Evolutionary conservation across 2,329 filamentous ascomycete genomes (phyloP).

Genomic region (Cercospora janseana): DNA sequence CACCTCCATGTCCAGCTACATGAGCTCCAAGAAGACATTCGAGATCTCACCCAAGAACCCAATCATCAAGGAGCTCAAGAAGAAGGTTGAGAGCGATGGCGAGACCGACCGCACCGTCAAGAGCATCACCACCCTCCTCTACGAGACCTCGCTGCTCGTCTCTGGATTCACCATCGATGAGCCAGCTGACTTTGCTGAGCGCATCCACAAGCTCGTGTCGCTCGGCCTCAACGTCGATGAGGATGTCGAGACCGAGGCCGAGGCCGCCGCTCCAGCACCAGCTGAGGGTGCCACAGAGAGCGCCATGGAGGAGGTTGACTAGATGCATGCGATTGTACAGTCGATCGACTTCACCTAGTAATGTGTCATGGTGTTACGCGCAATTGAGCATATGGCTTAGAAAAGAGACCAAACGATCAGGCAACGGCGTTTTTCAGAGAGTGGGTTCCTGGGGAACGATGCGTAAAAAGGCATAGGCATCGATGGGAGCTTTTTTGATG

Average conservation of each 20-base stretch:
- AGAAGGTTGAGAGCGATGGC: conserved; percentile 95
- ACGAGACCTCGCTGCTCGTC: conserved; percentile 97
- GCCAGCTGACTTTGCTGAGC: conserved; percentile 95
- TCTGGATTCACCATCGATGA: conserved; percentile 99
- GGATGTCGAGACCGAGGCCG: conserved; percentile 69
- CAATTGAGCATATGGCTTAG: conserved; percentile 23
- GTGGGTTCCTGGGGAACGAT: conserved; percentile 12
- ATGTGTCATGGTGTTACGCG: conserved; percentile 24
- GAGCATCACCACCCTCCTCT: conserved; percentile 96
- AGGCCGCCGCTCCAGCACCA: conserved; percentile 58
- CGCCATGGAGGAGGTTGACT: conserved; percentile 99
- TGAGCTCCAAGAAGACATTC: conserved; percentile 99
- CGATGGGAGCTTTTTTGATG: conserved; percentile 5
- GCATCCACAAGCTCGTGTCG: conserved; percentile 99
- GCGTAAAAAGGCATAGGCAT: conserved; percentile 19
- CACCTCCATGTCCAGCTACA: conserved; percentile 99
- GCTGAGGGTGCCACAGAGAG: conserved; percentile 73
- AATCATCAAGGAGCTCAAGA: conserved; percentile 99
- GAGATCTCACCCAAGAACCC: conserved; percentile 99
- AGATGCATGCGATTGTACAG: conserved; percentile 43
- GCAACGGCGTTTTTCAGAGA: conserved; percentile 15
- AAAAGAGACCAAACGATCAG: conserved; percentile 18
- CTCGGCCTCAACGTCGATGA: conserved; percentile 97
- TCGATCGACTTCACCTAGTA: conserved; percentile 16
- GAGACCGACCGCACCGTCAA: conserved; percentile 99